Base-by-base conservation (phyloP, 2,329 filamentous ascomycete species). In the Sphaerulina populicola region DNA sequence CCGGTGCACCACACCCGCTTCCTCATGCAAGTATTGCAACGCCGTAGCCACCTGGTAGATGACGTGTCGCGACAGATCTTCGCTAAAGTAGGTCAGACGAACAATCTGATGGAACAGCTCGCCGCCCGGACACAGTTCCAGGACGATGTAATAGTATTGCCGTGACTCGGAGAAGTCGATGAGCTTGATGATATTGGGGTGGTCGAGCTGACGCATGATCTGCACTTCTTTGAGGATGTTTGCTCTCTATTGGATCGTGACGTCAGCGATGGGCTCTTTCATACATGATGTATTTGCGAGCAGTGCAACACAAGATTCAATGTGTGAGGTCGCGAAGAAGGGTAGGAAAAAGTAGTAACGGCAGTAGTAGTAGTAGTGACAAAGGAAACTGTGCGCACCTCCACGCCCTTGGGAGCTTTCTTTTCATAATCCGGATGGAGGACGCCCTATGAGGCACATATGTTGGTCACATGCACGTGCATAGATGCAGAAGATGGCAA, bases 81-180 rank as follows among this genome's bases (percentile, higher is more conserved):
- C 93, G 73, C 91, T 97, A 68, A 98, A 98, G 69, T 97, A 98
- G 11, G 93, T 98, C 67, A 98, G 81, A 60, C 91, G 86, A 46
- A 98, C 93, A 62, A 98, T 97, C 68, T 97, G 91, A 69, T 98
- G 93, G 76, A 98, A 98, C 9, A 98, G 76, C 72, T 98, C 93
- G 65, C 93, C 93, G 53, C 93, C 93, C 0, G 90, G 89, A 52
- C 91, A 94, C 39, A 97, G 78, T 71, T 98, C 93, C 37, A 98
- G 81, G 39, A 98, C 83, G 61, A 98, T 96, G 73, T 94, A 98
- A 72, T 97, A 97, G 68, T 96, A 96, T 69, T 97, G 89, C 52
- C 80, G 79, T 1, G 90, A 94, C 70, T 98, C 93, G 57, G 86
- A 86, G 66, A 97, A 97, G 64, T 95, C 88, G 63, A 97, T 78